A percentile compares a stretch with the other conserved stretches of the same genome.
phyloP scores from a whole-genome alignment of 345 rosid genomes.

The Nephelium lappaceum region DNA sequence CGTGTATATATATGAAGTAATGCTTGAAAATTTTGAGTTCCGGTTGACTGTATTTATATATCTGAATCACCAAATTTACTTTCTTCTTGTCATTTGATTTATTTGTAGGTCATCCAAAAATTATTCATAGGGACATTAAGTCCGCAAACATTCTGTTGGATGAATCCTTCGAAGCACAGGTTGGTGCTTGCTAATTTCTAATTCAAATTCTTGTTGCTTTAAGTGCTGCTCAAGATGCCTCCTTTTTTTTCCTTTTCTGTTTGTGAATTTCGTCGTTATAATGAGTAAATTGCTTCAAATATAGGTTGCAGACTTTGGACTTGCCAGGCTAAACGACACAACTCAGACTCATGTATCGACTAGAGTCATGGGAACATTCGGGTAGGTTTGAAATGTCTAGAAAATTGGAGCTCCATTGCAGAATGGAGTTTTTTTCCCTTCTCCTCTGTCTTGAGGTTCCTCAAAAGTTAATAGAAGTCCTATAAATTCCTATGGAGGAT shows the following conservation, averaged over 20 bases:
- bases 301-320: constrained; percentile 98
- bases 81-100: constrained; percentile 5
- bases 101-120: constrained; percentile 82
- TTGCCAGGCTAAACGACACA: constrained; percentile 83
- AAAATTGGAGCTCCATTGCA: constrained; percentile 8
- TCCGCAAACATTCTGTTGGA: constrained; percentile 89
- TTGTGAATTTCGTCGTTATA: background rate
- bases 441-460: no score
- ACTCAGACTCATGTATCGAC: constrained; percentile 93
- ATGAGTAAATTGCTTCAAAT: constrained; percentile 11
- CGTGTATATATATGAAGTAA: background rate
- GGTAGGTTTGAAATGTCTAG: constrained; percentile 53
- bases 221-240: background rate
- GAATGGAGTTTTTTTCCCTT: background rate
- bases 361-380: constrained; percentile 99
- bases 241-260: background rate
- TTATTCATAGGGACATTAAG: constrained; percentile 93
- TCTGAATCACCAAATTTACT: background rate
- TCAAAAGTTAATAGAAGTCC: no score
- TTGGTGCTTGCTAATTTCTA: constrained; percentile 24
- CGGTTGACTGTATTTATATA: background rate
- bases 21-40: background rate
- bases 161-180: constrained; percentile 87
- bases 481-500: no score
- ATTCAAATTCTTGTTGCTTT: background rate